These are phyloP conservation scores for Termitomyces eurrhizus DNA, from an alignment of 768 basidiomycete genomes.

Conservation along the genomic window DNA sequence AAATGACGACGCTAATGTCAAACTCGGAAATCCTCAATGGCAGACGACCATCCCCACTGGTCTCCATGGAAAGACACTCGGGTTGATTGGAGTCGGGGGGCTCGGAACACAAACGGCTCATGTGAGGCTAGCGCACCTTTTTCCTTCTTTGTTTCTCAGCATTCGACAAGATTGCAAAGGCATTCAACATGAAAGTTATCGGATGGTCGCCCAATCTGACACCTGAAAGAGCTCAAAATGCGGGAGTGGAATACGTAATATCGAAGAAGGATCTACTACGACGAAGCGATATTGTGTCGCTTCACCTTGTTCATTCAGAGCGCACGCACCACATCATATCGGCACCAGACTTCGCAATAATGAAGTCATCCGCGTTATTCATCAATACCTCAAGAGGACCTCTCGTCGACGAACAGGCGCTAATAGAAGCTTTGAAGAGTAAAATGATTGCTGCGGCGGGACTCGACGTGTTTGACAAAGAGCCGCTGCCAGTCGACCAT, in stretches of 20 bases:
- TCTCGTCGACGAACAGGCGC: slow-evolving; percentile 54
- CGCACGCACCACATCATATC: slow-evolving; percentile 47
- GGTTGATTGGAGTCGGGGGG: slow-evolving; percentile 57
- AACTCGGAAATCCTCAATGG: slow-evolving; percentile 46
- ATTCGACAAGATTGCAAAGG: slow-evolving; percentile 47
- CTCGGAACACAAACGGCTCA: slow-evolving; percentile 50
- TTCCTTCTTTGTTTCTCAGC: neutral
- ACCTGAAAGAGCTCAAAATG: slow-evolving; percentile 45
- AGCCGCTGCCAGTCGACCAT: slow-evolving; percentile 60
- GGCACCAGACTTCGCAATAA: slow-evolving; percentile 39
- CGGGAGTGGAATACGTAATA: slow-evolving; percentile 44
- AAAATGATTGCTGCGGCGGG: slow-evolving; percentile 55
- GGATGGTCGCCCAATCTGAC: slow-evolving; percentile 69
- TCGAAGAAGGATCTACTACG: slow-evolving; percentile 52
- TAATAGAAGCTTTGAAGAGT: slow-evolving; percentile 44
- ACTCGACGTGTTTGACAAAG: slow-evolving; percentile 62
- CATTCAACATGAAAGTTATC: slow-evolving; percentile 55
- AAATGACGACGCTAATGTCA: slow-evolving; percentile 46
- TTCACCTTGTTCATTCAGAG: slow-evolving; percentile 57
- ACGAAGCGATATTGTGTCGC: slow-evolving; percentile 54
- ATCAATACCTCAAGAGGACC: slow-evolving; percentile 69
- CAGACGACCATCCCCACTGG: slow-evolving; percentile 48
- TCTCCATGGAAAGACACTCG: slow-evolving; percentile 51
- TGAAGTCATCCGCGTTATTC: slow-evolving; percentile 57
- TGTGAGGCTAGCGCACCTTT: slow-evolving; percentile 25